Percentiles rank a stretch among this genome's conserved stretches.
Conservation (phyloP, 441 rosid species). For the Eruca vesicaria region DNA sequence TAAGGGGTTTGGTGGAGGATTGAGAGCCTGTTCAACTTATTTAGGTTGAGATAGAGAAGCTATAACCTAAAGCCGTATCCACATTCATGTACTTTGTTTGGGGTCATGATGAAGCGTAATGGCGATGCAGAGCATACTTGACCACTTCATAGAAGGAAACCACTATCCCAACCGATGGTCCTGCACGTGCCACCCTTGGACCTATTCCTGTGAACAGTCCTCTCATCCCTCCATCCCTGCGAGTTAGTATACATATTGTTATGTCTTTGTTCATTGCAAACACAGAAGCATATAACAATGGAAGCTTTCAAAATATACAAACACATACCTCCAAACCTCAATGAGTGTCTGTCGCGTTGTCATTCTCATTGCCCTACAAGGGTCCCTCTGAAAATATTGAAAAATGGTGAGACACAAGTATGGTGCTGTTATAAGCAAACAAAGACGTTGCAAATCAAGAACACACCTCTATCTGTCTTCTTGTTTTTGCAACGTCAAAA, state of each 20-base stretch:
- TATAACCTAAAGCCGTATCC: constrained; percentile 30
- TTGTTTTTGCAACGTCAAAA: constrained; percentile 91
- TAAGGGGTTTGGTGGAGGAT: background rate
- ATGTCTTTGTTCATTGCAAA: constrained; percentile 2
- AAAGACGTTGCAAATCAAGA: background rate
- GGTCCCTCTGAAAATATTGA: constrained; percentile 59
- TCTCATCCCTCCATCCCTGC: constrained; percentile 82
- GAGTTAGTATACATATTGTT: background rate
- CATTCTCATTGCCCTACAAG: constrained; percentile 67
- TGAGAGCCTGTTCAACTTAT: constrained; percentile 22
- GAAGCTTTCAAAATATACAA: background rate
- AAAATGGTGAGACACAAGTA: constrained; percentile 4
- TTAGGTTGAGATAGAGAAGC: background rate
- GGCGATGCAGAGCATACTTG: constrained; percentile 65
- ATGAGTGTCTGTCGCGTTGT: constrained; percentile 67
- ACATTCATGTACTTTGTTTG: constrained; percentile 15
- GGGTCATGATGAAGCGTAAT: constrained; percentile 37
- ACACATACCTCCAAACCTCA: constrained; percentile 85
- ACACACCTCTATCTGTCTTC: constrained; percentile 94
- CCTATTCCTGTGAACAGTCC: constrained; percentile 88
- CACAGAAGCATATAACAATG: background rate
- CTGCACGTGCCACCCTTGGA: constrained; percentile 90
- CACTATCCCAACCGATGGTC: constrained; percentile 97
- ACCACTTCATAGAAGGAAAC: constrained; percentile 93
- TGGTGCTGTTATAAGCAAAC: background rate